phyloP scores from a whole-genome alignment of 2,329 filamentous ascomycete genomes.

The Aciculosporium take region DNA sequence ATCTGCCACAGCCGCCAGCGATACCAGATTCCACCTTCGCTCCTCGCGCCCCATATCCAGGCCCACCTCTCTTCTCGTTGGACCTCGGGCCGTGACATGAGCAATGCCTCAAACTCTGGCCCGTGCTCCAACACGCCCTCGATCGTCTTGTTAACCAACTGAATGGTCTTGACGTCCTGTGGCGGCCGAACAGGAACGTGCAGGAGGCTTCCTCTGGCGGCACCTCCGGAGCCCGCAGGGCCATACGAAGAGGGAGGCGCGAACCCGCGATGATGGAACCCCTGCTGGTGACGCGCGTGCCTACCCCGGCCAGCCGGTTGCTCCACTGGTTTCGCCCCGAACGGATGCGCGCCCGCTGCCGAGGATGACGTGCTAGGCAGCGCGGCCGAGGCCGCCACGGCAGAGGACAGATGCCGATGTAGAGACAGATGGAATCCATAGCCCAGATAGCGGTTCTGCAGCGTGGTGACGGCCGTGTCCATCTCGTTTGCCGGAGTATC shows the following conservation, averaged over 20 bases:
- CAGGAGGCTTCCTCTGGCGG: constrained; percentile 33
- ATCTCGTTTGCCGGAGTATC: constrained; percentile 76
- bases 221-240: constrained; percentile 23
- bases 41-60: constrained; percentile 82
- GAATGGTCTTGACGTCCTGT: constrained; percentile 61
- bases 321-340: constrained; percentile 58
- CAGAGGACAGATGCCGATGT: constrained; percentile 71
- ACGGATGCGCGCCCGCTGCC: constrained; percentile 46
- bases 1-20: constrained; percentile 84
- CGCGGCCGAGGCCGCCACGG: constrained; percentile 20
- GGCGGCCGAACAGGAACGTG: constrained; percentile 65
- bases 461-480: constrained; percentile 58
- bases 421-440: constrained; percentile 71
- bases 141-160: constrained; percentile 75
- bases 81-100: constrained; percentile 77
- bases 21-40: constrained; percentile 73
- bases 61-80: constrained; percentile 82
- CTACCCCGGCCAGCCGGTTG: constrained; percentile 20
- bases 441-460: constrained; percentile 76
- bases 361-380: constrained; percentile 15
- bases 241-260: constrained; percentile 63
- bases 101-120: constrained; percentile 74
- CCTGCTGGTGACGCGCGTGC: constrained; percentile 25
- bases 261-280: constrained; percentile 44
- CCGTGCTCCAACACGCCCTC: constrained; percentile 69